phyloP scores from a whole-genome alignment of 2,329 filamentous ascomycete genomes.

The Dichotomopilus funicola region DNA sequence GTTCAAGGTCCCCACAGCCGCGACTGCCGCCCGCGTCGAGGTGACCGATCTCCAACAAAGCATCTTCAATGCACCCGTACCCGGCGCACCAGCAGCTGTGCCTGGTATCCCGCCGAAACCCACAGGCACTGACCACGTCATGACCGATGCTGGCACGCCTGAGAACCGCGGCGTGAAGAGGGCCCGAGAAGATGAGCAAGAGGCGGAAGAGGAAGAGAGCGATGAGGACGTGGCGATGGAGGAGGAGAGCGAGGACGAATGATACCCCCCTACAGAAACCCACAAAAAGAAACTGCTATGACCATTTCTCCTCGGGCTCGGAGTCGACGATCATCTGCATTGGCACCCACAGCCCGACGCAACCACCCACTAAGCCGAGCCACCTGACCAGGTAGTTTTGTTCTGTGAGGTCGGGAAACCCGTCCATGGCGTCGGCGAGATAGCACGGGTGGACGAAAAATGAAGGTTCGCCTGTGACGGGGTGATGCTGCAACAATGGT shows the following conservation, averaged over 20 bases:
- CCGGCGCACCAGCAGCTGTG: constrained; percentile 34
- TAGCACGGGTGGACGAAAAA: constrained; percentile 94
- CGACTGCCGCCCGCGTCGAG: constrained; percentile 48
- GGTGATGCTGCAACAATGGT: constrained; percentile 63
- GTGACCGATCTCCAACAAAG: constrained; percentile 71
- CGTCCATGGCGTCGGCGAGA: constrained; percentile 71
- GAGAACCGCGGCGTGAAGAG: constrained; percentile 63
- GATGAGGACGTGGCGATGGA: constrained; percentile 56
- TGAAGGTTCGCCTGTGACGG: constrained; percentile 65
- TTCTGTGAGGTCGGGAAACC: constrained; percentile 50
- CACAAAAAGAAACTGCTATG: neutral
- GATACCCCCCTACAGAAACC: constrained; percentile 21
- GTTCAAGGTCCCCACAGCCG: constrained; percentile 61
- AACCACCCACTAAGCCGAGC: constrained; percentile 79
- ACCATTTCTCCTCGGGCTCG: constrained; percentile 20
- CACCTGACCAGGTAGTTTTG: constrained; percentile 77
- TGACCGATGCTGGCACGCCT: constrained; percentile 46
- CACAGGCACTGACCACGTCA: constrained; percentile 39
- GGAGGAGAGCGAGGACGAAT: constrained; percentile 67
- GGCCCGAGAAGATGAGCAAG: constrained; percentile 60
- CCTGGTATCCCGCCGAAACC: constrained; percentile 44
- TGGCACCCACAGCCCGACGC: constrained; percentile 72
- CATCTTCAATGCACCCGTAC: constrained; percentile 65
- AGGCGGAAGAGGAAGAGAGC: constrained; percentile 64
- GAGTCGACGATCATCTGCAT: constrained; percentile 52